Percentiles rank a stretch among this genome's conserved stretches.
These are phyloP conservation scores for Monosporozyma unispora DNA, from an alignment of 805 yeast species.

Conservation along the genomic window DNA sequence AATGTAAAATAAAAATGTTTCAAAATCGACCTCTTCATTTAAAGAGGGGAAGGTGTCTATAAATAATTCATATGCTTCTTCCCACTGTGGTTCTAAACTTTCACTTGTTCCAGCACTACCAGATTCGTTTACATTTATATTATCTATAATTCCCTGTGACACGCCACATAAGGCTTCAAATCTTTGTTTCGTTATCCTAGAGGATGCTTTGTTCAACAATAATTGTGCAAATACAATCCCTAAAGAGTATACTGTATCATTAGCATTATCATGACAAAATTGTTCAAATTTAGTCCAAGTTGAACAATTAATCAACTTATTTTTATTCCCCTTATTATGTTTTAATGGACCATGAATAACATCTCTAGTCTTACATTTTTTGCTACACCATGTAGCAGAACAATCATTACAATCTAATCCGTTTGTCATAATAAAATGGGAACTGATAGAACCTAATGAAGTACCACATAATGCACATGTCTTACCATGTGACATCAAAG, in stretches of 20 bases:
- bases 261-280: slow-evolving; percentile 53
- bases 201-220: slow-evolving; percentile 31
- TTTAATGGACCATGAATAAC: slow-evolving; percentile 46
- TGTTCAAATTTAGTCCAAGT: slow-evolving; percentile 50
- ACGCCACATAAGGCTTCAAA: slow-evolving; percentile 59
- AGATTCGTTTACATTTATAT: slow-evolving; percentile 46
- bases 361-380: slow-evolving; percentile 48
- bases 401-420: slow-evolving; percentile 63
- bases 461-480: slow-evolving; percentile 71
- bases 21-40: slow-evolving; percentile 33
- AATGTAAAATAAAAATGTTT: slow-evolving; percentile 49
- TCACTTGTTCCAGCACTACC: slow-evolving; percentile 33
- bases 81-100: slow-evolving; percentile 44
- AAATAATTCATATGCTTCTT: slow-evolving; percentile 45
- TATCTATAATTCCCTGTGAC: slow-evolving; percentile 55
- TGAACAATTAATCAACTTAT: slow-evolving; percentile 33
- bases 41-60: slow-evolving; percentile 37
- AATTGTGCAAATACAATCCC: slow-evolving; percentile 45
- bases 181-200: slow-evolving; percentile 35
- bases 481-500: slow-evolving; percentile 48
- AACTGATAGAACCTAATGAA: slow-evolving; percentile 30
- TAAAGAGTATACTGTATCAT: slow-evolving; percentile 61
- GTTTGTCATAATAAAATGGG: slow-evolving; percentile 27
- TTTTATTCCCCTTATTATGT: slow-evolving; percentile 37
- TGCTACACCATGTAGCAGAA: slow-evolving; percentile 62